Percentiles rank a stretch among this genome's conserved stretches.
phyloP scores from a whole-genome alignment of 495 filamentous ascomycete genomes.

The Aspergillus hancockii region DNA sequence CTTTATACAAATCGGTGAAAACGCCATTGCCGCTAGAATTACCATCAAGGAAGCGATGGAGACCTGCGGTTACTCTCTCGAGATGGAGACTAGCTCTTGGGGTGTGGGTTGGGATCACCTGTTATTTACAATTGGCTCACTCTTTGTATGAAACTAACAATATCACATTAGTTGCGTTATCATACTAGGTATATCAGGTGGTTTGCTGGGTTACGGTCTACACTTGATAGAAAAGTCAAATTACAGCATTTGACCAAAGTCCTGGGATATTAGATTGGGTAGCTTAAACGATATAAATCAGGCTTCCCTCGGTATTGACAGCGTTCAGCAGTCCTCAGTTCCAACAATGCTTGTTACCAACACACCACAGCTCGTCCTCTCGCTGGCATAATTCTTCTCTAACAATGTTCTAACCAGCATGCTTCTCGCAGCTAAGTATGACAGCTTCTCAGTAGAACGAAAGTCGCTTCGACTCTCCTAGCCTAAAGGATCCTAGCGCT shows the following conservation, averaged over 20 bases:
- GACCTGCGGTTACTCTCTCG: no score
- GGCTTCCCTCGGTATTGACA: background rate
- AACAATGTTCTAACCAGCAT: background rate
- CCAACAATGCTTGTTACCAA: background rate
- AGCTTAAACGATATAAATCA: background rate
- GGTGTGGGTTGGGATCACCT: no score
- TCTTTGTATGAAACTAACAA: no score
- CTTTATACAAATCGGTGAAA: no score
- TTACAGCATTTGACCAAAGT: background rate
- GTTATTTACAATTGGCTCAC: no score
- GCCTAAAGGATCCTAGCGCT: background rate
- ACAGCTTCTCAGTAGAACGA: background rate
- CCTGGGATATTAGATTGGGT: background rate
- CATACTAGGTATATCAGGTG: background rate
- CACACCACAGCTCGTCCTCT: background rate
- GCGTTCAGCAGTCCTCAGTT: background rate
- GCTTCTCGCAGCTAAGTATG: background rate
- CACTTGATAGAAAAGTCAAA: background rate
- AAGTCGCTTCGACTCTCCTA: background rate
- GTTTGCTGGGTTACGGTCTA: background rate
- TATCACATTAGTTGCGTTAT: no score
- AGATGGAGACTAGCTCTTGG: no score
- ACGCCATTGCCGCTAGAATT: no score
- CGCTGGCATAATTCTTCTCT: background rate
- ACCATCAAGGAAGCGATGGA: no score